These are phyloP conservation scores for Phragmites australis DNA, from an alignment of 176 grass and related monocot species.

Conservation along the genomic window DNA sequence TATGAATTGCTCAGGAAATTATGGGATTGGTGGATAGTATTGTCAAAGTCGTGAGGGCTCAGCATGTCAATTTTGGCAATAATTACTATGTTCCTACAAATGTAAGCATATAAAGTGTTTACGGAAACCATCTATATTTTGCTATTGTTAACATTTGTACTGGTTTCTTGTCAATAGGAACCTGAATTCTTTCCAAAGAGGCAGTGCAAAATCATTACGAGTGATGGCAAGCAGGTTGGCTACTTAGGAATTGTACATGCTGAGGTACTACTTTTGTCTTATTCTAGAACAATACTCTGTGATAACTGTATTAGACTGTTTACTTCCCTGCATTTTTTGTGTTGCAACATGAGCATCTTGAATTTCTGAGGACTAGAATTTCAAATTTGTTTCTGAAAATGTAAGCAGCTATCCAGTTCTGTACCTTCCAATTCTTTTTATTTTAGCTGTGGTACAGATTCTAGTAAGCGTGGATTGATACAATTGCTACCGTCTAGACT, in stretches of 20 bases:
- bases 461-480: neutral
- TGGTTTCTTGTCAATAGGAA: constrained; percentile 54
- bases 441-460: neutral
- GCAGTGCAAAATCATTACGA: constrained; percentile 74
- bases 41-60: constrained; percentile 67
- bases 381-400: neutral
- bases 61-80: constrained; percentile 48
- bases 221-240: constrained; percentile 72
- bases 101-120: constrained; percentile 54
- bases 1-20: constrained; percentile 70
- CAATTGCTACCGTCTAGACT: too few relatives aligned
- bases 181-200: constrained; percentile 90
- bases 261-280: constrained; percentile 48
- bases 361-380: neutral
- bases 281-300: neutral
- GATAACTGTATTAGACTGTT: neutral
- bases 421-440: neutral
- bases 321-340: neutral
- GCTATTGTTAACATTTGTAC: constrained; percentile 10
- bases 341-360: neutral
- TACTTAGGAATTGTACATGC: constrained; percentile 87
- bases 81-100: constrained; percentile 64
- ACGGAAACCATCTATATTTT: constrained; percentile 21
- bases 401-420: neutral
- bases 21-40: constrained; percentile 93